phyloP scores from a whole-genome alignment of 2,329 filamentous ascomycete species.

The Colletotrichum cereale region DNA sequence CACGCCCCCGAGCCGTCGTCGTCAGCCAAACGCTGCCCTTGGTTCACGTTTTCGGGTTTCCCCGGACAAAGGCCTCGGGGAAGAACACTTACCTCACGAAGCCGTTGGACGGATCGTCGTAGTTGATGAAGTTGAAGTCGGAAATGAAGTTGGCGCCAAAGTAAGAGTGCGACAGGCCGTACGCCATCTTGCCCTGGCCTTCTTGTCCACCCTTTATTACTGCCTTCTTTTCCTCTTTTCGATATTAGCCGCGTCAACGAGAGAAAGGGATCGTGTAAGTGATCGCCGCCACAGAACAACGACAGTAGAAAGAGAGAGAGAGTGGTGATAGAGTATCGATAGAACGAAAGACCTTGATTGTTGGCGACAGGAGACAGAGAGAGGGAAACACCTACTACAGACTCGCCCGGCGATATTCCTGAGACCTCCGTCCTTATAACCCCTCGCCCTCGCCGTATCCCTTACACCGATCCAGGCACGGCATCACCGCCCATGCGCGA shows the following conservation, averaged over 20 bases:
- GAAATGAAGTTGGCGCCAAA: slow-evolving; percentile 58
- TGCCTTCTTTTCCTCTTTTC: neutral
- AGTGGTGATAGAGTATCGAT: slow-evolving; percentile 6
- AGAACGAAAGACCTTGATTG: slow-evolving; percentile 23
- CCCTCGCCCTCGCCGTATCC: slow-evolving; percentile 11
- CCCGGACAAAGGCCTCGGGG: neutral
- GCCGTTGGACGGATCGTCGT: slow-evolving; percentile 73
- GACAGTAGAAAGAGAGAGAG: neutral
- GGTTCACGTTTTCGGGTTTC: neutral
- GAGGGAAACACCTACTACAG: neutral
- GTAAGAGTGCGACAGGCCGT: slow-evolving; percentile 59
- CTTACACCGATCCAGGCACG: slow-evolving; percentile 30
- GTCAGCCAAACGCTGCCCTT: neutral
- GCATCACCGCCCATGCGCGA: slow-evolving; percentile 8
- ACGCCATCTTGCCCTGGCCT: slow-evolving; percentile 44
- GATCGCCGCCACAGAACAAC: neutral
- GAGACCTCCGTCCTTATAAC: slow-evolving; percentile 30
- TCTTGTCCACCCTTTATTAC: neutral
- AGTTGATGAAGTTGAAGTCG: slow-evolving; percentile 64
- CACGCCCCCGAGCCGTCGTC: neutral
- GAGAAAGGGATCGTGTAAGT: slow-evolving; percentile 1
- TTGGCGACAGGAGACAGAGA: neutral
- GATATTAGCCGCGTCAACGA: neutral
- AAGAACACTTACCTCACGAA: slow-evolving; percentile 71
- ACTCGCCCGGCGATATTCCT: neutral